Base-by-base conservation (phyloP, 805 yeast species). In the Lipomyces starkeyi region DNA sequence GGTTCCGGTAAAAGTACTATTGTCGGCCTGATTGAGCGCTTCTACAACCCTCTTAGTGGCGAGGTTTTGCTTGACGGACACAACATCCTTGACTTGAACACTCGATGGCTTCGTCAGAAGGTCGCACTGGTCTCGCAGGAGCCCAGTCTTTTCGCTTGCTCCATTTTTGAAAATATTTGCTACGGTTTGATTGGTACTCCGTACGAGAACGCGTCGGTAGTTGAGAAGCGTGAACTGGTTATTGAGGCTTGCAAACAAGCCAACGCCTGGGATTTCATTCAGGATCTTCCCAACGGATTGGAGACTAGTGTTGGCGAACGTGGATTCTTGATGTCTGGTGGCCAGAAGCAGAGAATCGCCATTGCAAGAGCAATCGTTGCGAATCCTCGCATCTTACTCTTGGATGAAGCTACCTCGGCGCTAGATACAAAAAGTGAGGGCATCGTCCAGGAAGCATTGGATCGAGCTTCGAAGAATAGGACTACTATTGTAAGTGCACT, bases 111-210 rank as follows among this genome's bases (percentile, higher is more conserved):
- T 76, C 77, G 91, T 54, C 76, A 81, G 27, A 83, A 83, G 63
- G 78, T 85, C 20, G 89, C 91, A 2, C 81, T 86, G 59, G 91
- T 87, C 7, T 87, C 85, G 69, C 91, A 88, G 74, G 90, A 88
- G 59, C 76, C 77, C 9, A 73, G 67, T 17, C 80, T 92, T 58
- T 92, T 91, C 80, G 91, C 92, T 75, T 94, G 91, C 67, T 83
- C 94, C 0, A 89, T 92, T 55, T 79, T 87, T 76, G 97, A 92
- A 74, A 92, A 92, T 74, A 86, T 92, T 58, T 82, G 91, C 66
- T 91, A 90, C 79, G 97, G 97, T 29, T 79, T 91, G 60, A 68
- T 80, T 67, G 78, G 78, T 4, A 68, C 75, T 2, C 63, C 56
- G 52, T 69, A 65, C 60, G 78, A 75, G 60, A 57, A 77, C 70